Base-by-base conservation (phyloP, 2,329 filamentous ascomycete genomes). In the Pseudocercospora musae region DNA sequence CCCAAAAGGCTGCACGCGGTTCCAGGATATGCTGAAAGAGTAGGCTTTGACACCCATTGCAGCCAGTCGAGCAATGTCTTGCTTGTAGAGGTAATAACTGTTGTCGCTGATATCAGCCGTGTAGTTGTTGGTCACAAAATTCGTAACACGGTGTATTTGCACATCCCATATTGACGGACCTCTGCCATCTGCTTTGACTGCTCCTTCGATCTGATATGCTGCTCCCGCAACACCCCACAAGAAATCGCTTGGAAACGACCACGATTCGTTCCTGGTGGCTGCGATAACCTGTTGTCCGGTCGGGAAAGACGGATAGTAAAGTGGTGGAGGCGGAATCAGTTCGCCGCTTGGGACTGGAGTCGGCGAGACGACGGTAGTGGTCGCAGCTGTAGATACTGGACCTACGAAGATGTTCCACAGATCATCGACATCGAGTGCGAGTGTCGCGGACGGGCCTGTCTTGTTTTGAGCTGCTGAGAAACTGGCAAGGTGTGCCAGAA, bases 1-100 rank as follows among this genome's bases (percentile, higher is more conserved):
- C 1, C 77, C 79, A 54, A 83, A 82, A 0, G 81, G 81, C 10
- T 82, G 69, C 54, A 83, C 80, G 0, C 81, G 75, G 0, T 76
- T 73, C 81, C 80, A 83, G 0, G 79, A 74, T 33, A 83, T 78
- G 3, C 74, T 77, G 68, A 82, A 82, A 9, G 70, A 73, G 63
- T 75, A 76, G 15, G 69, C 66, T 18, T 72, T 72, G 15, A 76
- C 67, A 3, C 75, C 74, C 25, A 77, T 59, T 0, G 75, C 73
- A 4, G 79, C 69, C 77, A 82, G 29, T 75, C 74, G 61, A 76
- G 67, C 65, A 40, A 72, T 69, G 42, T 72, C 68, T 54, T 68
- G 54, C 52, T 69, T 81, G 69, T 82, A 83, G 11, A 79, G 71
- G 57, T 79, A 82, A 63, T 83, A 83, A 15, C 55, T 48, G 42